Evolutionary conservation across 129 eudicot species (phyloP).

Genomic region (Cynara cardunculus): DNA sequence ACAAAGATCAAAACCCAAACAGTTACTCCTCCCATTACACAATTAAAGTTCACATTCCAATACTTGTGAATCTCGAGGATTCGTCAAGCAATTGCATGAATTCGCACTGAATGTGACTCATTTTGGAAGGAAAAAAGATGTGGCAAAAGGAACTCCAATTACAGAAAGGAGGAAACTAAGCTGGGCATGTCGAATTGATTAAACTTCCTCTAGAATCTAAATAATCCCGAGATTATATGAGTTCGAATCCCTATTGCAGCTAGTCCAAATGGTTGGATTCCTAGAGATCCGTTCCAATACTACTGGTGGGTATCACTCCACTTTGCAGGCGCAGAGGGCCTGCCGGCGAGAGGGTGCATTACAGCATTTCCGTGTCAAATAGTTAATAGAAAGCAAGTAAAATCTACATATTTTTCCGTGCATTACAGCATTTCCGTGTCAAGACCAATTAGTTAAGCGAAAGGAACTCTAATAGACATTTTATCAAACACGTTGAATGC

Average conservation of each 20-base stretch:
- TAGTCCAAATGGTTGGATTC: too few relatives aligned
- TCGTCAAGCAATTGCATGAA: background rate
- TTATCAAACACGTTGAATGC: constrained; percentile 30
- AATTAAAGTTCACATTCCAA: background rate
- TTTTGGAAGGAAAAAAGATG: background rate
- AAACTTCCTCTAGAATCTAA: too few relatives aligned
- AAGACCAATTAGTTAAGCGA: background rate
- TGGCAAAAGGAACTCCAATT: background rate
- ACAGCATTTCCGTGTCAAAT: background rate
- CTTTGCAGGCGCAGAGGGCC: background rate
- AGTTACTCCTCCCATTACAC: background rate
- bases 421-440: background rate
- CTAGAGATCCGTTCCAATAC: background rate
- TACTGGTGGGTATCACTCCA: background rate
- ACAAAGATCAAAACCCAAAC: background rate
- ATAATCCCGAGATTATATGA: too few relatives aligned
- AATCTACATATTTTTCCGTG: background rate
- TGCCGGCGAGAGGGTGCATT: too few relatives aligned
- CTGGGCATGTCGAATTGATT: background rate
- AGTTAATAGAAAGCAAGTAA: background rate
- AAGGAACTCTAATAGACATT: constrained; percentile 19
- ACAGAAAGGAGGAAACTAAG: background rate
- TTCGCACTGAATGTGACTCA: background rate
- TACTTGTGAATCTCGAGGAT: background rate
- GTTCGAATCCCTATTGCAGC: background rate